phyloP scores from a whole-genome alignment of 2,329 filamentous ascomycete species.

The Aspergillus vadensis region DNA sequence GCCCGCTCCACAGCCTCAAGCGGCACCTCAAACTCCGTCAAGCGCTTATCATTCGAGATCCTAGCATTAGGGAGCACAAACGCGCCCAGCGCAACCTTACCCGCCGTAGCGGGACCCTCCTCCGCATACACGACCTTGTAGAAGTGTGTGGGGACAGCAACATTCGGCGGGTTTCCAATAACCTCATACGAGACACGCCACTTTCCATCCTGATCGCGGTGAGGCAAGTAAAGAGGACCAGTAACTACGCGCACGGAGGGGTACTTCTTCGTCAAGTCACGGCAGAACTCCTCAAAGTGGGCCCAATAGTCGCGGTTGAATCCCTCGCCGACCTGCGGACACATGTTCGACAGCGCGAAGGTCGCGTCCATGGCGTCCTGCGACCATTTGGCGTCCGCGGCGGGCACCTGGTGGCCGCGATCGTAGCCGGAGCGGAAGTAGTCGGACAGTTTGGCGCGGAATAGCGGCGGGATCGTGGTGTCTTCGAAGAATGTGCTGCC shows the following conservation, averaged over 20 bases:
- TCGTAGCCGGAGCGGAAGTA: slow-evolving; percentile 96
- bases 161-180: slow-evolving; percentile 87
- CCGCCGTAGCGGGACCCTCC: slow-evolving; percentile 63
- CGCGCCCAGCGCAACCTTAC: slow-evolving; percentile 83
- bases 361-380: slow-evolving; percentile 94
- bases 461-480: slow-evolving; percentile 73
- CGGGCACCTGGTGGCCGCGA: slow-evolving; percentile 93
- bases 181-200: slow-evolving; percentile 96
- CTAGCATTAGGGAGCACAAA: slow-evolving; percentile 92
- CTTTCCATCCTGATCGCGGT: slow-evolving; percentile 84
- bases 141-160: slow-evolving; percentile 97
- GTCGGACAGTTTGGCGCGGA: slow-evolving; percentile 87
- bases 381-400: slow-evolving; percentile 93
- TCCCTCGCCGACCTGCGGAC: slow-evolving; percentile 94
- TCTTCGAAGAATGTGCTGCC: slow-evolving; percentile 85
- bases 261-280: slow-evolving; percentile 76
- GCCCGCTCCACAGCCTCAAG: slow-evolving; percentile 90
- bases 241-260: slow-evolving; percentile 90
- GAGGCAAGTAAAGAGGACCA: slow-evolving; percentile 88
- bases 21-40: slow-evolving; percentile 92
- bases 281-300: slow-evolving; percentile 96
- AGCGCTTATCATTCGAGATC: slow-evolving; percentile 83
- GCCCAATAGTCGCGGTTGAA: slow-evolving; percentile 99
- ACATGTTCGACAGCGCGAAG: slow-evolving; percentile 94
- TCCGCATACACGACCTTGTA: slow-evolving; percentile 99